Evolutionary conservation across 2,329 filamentous ascomycete genomes (phyloP).

Genomic region (Tolypocladium sp.): DNA sequence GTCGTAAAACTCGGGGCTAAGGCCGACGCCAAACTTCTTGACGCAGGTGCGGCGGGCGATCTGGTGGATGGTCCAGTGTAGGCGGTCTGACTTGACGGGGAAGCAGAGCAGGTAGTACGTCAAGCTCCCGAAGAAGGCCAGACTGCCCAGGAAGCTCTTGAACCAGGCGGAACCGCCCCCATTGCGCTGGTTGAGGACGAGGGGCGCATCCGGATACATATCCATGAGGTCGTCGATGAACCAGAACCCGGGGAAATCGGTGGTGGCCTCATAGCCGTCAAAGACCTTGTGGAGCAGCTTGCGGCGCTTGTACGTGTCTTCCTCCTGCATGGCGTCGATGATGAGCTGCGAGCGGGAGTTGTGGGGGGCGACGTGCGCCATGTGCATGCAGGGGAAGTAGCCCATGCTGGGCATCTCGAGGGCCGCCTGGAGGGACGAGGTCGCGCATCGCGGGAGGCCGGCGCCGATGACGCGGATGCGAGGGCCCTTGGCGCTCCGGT

Average conservation of each 20-base stretch:
- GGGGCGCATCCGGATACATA: constrained; percentile 22
- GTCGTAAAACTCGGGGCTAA: constrained; percentile 8
- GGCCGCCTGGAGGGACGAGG: constrained; percentile 24
- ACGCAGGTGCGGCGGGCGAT: constrained; percentile 1
- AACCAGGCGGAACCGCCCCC: constrained; percentile 15
- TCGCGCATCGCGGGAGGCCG: constrained; percentile 24
- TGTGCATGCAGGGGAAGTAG: constrained; percentile 22
- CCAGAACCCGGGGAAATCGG: constrained; percentile 20
- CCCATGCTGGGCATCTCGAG: constrained; percentile 18
- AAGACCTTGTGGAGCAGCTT: constrained; percentile 20
- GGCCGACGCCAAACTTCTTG: constrained; percentile 5
- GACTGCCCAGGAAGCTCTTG: constrained; percentile 12
- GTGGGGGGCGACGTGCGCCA: constrained; percentile 17
- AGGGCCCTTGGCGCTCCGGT: constrained; percentile 6
- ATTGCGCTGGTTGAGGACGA: constrained; percentile 22
- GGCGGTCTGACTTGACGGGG: constrained; percentile 16
- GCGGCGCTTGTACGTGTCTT: constrained; percentile 13
- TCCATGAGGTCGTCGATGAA: constrained; percentile 28
- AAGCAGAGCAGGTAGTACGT: constrained; percentile 15
- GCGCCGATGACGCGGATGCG: constrained; percentile 17
- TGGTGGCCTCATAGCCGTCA: constrained; percentile 17
- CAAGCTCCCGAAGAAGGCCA: constrained; percentile 18
- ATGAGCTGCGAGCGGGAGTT: constrained; percentile 13
- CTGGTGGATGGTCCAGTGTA: constrained; percentile 16
- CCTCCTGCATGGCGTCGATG: constrained; percentile 16